These are phyloP conservation scores for Camellia lanceoleosa DNA, from an alignment of 148 eudicot genomes.

Conservation along the genomic window DNA sequence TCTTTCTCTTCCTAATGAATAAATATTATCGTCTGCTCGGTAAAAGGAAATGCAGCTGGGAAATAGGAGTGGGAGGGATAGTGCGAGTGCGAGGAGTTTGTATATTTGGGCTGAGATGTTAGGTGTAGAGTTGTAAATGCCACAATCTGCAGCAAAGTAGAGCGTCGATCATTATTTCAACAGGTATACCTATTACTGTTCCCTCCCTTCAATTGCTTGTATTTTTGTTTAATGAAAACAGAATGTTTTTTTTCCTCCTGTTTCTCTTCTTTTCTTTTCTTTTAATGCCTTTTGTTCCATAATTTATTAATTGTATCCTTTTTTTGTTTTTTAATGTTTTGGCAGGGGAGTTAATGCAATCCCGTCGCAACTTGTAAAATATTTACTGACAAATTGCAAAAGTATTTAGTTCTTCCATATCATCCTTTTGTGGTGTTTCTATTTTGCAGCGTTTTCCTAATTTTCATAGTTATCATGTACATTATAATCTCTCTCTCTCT, in stretches of 20 bases:
- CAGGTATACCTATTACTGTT: neutral
- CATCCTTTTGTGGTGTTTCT: neutral
- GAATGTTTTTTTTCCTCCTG: no score
- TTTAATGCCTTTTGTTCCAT: neutral
- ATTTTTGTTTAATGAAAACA: neutral
- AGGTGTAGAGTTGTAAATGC: conserved; percentile 14
- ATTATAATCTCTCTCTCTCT: neutral
- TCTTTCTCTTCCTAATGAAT: neutral
- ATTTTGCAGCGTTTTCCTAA: neutral
- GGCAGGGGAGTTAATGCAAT: conserved; percentile 5
- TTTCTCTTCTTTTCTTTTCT: neutral
- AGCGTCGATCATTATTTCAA: no score
- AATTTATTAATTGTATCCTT: neutral
- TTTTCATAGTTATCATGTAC: neutral
- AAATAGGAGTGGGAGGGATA: neutral
- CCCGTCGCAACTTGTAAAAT: conserved; percentile 5
- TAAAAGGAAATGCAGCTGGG: neutral
- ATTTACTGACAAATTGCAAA: neutral
- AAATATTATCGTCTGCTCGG: neutral
- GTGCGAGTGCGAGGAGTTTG: neutral
- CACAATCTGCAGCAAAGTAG: conserved; percentile 6
- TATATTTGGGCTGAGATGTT: neutral
- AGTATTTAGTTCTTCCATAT: neutral
- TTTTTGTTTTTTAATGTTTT: neutral
- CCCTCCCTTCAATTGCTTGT: neutral